Evolutionary conservation across 768 basidiomycete genomes (phyloP), one percentile per base, ranked within the genome.

Genomic region (Lepiota subincarnata): DNA sequence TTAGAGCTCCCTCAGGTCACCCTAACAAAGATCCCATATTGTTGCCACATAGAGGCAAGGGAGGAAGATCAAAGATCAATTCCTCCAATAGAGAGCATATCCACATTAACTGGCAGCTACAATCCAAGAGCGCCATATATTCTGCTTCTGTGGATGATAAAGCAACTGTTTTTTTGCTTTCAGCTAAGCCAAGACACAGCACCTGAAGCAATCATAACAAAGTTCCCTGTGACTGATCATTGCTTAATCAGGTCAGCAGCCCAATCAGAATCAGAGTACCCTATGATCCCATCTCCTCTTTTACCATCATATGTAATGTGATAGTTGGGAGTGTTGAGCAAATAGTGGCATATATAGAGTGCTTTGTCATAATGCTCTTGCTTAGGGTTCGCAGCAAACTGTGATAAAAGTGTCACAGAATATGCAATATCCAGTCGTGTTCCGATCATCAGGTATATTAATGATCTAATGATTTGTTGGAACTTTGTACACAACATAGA

Each of bases 81-180:
- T 60, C 59, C 3, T 16, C 3, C 4, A 48, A 40, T 18, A 57
- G 22, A 35, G 44, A 28, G 1, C 19, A 26, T 6, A 60, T 20
- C 58, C 53, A 64, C 12, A 53, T 16, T 1, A 53, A 50, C 52
- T 63, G 55, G n/a, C 55, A 48, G 11, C 52, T 43, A 0, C 46
- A 48, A 53, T 64, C 58, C 7, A 56, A 40, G 2, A 64, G 16
- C 0, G 55, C 50, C 45, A 62, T 60, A 41, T 66, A 68, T 53
- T 68, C 60, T 1, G 63, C 63, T 54, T 68, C 66, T 2, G 61
- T 66, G 0, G 59, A 59, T 0, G 62, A 68, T 0, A 59, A 28
- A 0, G 60, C 42, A 3, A 62, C 41, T 1, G 59, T n/a, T 58
- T 12, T 55, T 53, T 37, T 68, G 66, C 6, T 54, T 53, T 8